Conservation (phyloP, 2,329 filamentous ascomycete species). For the Talaromyces albobiverticillius region DNA sequence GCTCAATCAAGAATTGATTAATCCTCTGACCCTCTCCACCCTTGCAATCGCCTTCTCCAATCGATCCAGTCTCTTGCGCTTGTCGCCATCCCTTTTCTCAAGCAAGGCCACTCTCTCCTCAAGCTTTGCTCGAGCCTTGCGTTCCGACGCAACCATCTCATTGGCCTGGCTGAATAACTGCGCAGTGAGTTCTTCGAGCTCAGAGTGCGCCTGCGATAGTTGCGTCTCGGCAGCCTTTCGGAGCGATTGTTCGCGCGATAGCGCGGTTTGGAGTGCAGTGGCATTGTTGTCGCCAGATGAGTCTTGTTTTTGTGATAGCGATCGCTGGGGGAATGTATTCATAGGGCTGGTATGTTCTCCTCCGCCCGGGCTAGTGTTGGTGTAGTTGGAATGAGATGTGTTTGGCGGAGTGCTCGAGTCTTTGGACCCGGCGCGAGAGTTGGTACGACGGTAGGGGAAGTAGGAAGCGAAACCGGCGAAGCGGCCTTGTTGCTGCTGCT, state of each 20-base stretch:
- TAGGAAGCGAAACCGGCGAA: conserved; percentile 38
- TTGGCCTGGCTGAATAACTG: conserved; percentile 63
- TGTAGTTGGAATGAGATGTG: conserved; percentile 25
- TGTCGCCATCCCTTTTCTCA: conserved; percentile 47
- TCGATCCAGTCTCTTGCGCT: conserved; percentile 51
- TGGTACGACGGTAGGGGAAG: conserved; percentile 38
- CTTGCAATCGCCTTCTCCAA: conserved; percentile 57
- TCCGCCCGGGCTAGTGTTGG: conserved; percentile 24
- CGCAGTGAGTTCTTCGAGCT: conserved; percentile 61
- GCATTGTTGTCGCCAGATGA: conserved; percentile 20
- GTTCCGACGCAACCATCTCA: conserved; percentile 64
- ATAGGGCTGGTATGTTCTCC: conserved; percentile 5
- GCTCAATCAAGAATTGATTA: conserved; percentile 41
- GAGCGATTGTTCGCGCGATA: conserved; percentile 54
- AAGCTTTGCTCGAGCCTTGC: conserved; percentile 54
- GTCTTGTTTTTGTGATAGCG: background rate
- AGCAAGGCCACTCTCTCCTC: conserved; percentile 47
- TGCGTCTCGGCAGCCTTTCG: conserved; percentile 58
- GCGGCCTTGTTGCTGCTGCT: conserved; percentile 31
- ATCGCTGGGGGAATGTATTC: conserved; percentile 14
- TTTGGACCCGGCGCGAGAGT: conserved; percentile 8
- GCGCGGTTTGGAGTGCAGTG: conserved; percentile 50
- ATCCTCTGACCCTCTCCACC: conserved; percentile 56
- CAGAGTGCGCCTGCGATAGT: conserved; percentile 52
- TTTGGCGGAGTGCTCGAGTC: conserved; percentile 19